A percentile compares a stretch with the other conserved stretches of the same genome.
Conservation (phyloP, 2,329 filamentous ascomycete species). For the Thermothelomyces thermophilus region DNA sequence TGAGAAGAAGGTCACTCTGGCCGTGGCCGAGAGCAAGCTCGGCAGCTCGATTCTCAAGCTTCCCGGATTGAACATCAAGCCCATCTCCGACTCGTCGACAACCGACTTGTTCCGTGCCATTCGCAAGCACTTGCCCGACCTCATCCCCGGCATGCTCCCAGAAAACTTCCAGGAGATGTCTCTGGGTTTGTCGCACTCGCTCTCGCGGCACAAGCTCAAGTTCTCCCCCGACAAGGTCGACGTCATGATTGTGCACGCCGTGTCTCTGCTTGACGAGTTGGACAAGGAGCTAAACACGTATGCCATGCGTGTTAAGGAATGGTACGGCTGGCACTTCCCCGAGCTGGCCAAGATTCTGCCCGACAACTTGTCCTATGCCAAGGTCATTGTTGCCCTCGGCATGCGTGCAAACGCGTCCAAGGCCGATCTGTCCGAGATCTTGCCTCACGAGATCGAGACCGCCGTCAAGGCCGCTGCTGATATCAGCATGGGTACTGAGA, state of each 20-base stretch:
- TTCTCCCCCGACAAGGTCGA: conserved; percentile 99
- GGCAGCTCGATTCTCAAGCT: conserved; percentile 89
- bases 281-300: conserved; percentile 99
- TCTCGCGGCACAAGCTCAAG: conserved; percentile 96
- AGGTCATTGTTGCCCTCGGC: conserved; percentile 81
- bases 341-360: conserved; percentile 96
- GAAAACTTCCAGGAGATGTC: conserved; percentile 91
- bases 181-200: conserved; percentile 90
- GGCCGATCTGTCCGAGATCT: conserved; percentile 77
- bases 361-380: conserved; percentile 91
- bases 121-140: conserved; percentile 78
- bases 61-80: conserved; percentile 76
- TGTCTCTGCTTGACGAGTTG: conserved; percentile 86
- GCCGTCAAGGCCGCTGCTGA: conserved; percentile 92
- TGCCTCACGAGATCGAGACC: conserved; percentile 90
- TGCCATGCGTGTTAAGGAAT: conserved; percentile 98
- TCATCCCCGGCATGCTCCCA: conserved; percentile 81
- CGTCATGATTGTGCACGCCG: conserved; percentile 98
- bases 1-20: conserved; percentile 94
- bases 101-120: conserved; percentile 91
- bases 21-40: conserved; percentile 89
- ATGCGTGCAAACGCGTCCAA: conserved; percentile 74
- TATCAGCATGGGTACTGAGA: conserved; percentile 97
- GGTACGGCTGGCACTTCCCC: conserved; percentile 99
- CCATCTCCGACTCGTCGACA: conserved; percentile 73